Evolutionary conservation across 2,329 filamentous ascomycete species (phyloP).

Genomic region (Colletotrichum tropicicola): DNA sequence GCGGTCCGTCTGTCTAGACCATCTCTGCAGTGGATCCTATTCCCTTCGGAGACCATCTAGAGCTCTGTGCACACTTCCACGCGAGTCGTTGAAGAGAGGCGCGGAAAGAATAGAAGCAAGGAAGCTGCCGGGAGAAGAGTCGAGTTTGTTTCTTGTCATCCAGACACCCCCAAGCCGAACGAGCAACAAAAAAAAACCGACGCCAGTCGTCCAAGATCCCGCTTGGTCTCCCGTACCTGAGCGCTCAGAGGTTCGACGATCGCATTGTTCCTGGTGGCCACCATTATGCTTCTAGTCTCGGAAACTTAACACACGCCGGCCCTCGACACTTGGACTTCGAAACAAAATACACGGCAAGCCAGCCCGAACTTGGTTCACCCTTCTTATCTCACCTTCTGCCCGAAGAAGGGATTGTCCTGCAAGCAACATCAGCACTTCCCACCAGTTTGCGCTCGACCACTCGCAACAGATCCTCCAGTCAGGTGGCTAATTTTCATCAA

Average conservation of each 20-base stretch:
- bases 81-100: slow-evolving; percentile 18
- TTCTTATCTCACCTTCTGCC: slow-evolving; percentile 33
- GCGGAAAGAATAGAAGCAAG: slow-evolving; percentile 27
- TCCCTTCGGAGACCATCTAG: slow-evolving; percentile 20
- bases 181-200: slow-evolving; percentile 3
- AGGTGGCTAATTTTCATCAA: slow-evolving; percentile 34
- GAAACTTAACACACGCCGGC: slow-evolving; percentile 43
- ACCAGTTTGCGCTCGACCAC: slow-evolving; percentile 35
- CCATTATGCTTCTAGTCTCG: slow-evolving; percentile 41
- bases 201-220: slow-evolving; percentile 32
- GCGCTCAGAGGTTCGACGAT: slow-evolving; percentile 32
- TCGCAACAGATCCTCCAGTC: slow-evolving; percentile 34
- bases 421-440: slow-evolving; percentile 33
- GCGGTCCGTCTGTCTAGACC: slow-evolving; percentile 29
- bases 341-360: slow-evolving; percentile 40
- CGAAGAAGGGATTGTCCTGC: slow-evolving; percentile 35
- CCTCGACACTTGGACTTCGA: slow-evolving; percentile 42
- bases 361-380: slow-evolving; percentile 37
- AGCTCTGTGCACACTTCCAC: slow-evolving; percentile 31
- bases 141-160: slow-evolving; percentile 30
- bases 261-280: slow-evolving; percentile 34
- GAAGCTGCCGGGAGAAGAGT: slow-evolving; percentile 16
- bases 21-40: slow-evolving; percentile 26
- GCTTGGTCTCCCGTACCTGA: slow-evolving; percentile 32
- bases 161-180: slow-evolving; percentile 22